Percentiles rank a stretch among this genome's conserved stretches.
Conservation (phyloP, 139 green algal species). For the Coelastrella sp. region DNA sequence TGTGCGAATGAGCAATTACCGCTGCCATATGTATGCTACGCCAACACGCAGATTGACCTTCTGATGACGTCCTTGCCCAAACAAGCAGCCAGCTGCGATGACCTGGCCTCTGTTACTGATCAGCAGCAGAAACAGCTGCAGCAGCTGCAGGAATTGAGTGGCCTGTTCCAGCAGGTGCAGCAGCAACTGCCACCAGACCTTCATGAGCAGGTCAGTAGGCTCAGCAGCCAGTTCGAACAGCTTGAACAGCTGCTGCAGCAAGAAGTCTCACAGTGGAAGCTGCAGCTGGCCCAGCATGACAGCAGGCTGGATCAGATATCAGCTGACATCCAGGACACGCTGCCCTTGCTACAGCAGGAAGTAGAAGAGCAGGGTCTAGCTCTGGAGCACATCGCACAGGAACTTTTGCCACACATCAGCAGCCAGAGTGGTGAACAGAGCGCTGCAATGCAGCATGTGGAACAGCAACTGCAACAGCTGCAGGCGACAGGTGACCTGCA, state of each 20-base stretch:
- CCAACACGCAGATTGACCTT: constrained; percentile 3
- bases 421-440: neutral
- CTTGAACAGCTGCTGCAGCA: constrained; percentile 9
- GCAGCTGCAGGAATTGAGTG: neutral
- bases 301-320: neutral
- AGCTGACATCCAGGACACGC: neutral
- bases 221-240: constrained; percentile 8
- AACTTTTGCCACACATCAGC: neutral
- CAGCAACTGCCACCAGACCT: neutral
- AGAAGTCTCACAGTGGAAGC: no score
- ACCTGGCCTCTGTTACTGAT: neutral
- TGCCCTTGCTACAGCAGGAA: neutral
- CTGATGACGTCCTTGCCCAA: neutral
- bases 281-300: neutral
- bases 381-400: neutral
- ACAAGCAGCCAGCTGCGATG: neutral
- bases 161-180: neutral
- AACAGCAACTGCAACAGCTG: neutral
- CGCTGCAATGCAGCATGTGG: neutral
- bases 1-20: no score
- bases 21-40: no score
- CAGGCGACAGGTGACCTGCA: neutral
- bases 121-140: constrained; percentile 2
- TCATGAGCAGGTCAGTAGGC: neutral
- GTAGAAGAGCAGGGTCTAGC: neutral